phyloP scores from a whole-genome alignment of 345 rosid species.

The Ceriops tagal region DNA sequence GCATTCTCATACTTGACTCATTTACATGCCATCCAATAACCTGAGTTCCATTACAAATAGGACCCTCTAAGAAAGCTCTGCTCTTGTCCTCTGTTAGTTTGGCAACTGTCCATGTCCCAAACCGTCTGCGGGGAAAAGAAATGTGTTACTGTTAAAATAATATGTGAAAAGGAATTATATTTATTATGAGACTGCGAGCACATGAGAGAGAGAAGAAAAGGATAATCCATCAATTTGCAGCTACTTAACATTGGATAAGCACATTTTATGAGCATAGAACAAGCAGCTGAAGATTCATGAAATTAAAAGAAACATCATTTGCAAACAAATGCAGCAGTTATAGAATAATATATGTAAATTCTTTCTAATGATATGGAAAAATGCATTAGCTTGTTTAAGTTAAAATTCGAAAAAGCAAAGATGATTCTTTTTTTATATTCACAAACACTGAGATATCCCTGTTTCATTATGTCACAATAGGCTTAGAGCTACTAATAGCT shows the following conservation, averaged over 20 bases:
- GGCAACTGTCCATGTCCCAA: conserved; percentile 63
- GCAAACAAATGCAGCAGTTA: no score
- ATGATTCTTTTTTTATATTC: neutral
- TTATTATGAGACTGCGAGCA: neutral
- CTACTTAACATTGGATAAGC: conserved; percentile 13
- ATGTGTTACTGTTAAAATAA: neutral
- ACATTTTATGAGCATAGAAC: conserved; percentile 1
- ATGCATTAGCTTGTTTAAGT: no score
- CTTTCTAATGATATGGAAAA: no score
- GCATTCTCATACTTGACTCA: conserved; percentile 26
- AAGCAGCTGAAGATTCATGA: neutral
- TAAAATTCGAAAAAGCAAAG: no score
- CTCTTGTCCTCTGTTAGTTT: conserved; percentile 30
- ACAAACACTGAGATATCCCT: neutral
- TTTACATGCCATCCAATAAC: conserved; percentile 60
- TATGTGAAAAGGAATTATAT: neutral
- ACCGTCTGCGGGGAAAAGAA: conserved; percentile 33
- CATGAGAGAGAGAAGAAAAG: conserved; percentile 2
- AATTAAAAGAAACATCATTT: no score
- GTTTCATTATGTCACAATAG: neutral
- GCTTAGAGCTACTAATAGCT: neutral
- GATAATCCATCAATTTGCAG: neutral
- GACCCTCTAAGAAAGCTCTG: conserved; percentile 42
- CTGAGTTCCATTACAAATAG: conserved; percentile 52
- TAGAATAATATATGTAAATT: no score